phyloP scores from a whole-genome alignment of 345 rosid genomes.

The Lumnitzera racemosa region DNA sequence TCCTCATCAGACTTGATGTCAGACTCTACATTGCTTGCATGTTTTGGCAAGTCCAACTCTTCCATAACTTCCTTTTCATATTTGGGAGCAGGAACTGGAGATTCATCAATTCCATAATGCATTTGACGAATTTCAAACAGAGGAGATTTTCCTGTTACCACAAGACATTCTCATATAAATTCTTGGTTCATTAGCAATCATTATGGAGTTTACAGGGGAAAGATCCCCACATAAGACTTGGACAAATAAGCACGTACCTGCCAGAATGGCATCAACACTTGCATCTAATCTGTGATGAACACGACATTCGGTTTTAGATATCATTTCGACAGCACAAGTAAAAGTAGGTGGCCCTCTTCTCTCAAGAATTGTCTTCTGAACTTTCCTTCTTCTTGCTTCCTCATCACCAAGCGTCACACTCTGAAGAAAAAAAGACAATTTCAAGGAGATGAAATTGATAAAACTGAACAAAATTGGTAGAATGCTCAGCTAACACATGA shows the following conservation, averaged over 20 bases:
- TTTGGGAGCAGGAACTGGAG: constrained; percentile 29
- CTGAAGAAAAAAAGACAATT: constrained; percentile 21
- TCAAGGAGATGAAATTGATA: neutral
- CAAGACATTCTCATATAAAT: constrained; percentile 8
- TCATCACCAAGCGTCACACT: constrained; percentile 96
- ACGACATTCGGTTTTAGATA: constrained; percentile 71
- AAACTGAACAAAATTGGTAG: neutral
- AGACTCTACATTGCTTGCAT: constrained; percentile 11
- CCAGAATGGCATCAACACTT: constrained; percentile 81
- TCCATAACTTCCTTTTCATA: constrained; percentile 25
- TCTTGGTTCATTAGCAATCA: neutral
- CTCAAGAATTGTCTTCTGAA: constrained; percentile 93
- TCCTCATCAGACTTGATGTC: constrained; percentile 49
- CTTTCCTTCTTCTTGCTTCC: constrained; percentile 88
- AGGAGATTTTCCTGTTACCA: constrained; percentile 64
- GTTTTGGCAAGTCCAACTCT: constrained; percentile 29
- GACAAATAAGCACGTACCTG: constrained; percentile 33
- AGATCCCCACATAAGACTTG: constrained; percentile 1
- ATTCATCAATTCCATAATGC: constrained; percentile 34
- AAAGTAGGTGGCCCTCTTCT: constrained; percentile 85
- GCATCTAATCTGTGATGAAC: constrained; percentile 84
- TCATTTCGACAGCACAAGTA: constrained; percentile 85
- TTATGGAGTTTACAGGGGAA: too few species aligned
- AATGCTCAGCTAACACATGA: too few species aligned
- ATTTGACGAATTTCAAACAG: constrained; percentile 63